Evolutionary conservation across 257 asterid species (phyloP).

Genomic region (Penstemon barbatus): DNA sequence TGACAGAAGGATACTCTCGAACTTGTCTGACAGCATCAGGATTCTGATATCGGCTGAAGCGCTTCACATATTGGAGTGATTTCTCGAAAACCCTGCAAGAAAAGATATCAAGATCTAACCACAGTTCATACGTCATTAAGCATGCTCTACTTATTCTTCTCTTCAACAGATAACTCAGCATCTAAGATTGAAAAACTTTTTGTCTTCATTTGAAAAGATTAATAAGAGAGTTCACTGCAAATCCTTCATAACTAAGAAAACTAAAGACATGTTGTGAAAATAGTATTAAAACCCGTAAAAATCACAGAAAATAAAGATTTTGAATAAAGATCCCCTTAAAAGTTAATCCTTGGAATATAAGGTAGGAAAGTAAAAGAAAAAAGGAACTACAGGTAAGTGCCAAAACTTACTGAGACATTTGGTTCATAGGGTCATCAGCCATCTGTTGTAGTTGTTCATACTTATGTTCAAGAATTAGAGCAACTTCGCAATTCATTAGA

Average conservation of each 20-base stretch:
- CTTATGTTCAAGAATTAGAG: slow-evolving; percentile 87
- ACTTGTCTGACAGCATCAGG: slow-evolving; percentile 99
- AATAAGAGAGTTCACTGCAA: neutral
- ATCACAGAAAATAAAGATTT: no score
- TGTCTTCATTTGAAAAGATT: neutral
- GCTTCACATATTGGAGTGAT: slow-evolving; percentile 94
- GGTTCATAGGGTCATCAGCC: slow-evolving; percentile 89
- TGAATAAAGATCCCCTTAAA: no score
- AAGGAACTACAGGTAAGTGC: no score
- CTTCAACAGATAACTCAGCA: neutral
- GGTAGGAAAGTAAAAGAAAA: no score
- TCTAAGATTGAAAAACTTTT: neutral
- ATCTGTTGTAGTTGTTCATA: slow-evolving; percentile 94
- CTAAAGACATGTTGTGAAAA: neutral
- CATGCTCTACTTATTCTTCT: neutral
- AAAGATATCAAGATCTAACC: slow-evolving; percentile 20
- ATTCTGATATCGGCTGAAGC: slow-evolving; percentile 95
- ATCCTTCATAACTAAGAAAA: neutral
- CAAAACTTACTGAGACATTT: slow-evolving; percentile 76
- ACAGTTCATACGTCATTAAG: neutral
- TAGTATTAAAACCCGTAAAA: neutral
- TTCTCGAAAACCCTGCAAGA: slow-evolving; percentile 88
- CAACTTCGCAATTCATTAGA: slow-evolving; percentile 92
- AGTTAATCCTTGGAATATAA: no score
- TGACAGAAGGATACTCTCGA: slow-evolving; percentile 82